Percentiles rank a stretch among this genome's conserved stretches.
These are phyloP conservation scores for Conringia planisiliqua DNA, from an alignment of 345 rosid genomes.

Conservation along the genomic window DNA sequence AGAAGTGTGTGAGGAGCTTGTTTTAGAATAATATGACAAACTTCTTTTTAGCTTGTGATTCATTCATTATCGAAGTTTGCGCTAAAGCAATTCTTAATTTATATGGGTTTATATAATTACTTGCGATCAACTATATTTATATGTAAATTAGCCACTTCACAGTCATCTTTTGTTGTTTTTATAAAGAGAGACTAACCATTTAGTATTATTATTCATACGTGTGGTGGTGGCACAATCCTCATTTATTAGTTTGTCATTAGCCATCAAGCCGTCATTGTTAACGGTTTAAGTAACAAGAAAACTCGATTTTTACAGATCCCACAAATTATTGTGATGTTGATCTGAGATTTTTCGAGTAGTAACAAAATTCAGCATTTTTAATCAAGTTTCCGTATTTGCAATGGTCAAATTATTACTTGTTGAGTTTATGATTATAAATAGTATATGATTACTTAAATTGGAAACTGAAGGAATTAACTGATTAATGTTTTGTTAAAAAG, in stretches of 20 bases:
- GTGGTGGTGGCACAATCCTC: neutral
- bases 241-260: neutral
- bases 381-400: neutral
- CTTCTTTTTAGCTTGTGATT: conserved; percentile 17
- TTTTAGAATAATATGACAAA: conserved; percentile 21
- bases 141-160: neutral
- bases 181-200: neutral
- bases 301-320: neutral
- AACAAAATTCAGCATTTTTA: neutral
- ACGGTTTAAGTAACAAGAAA: neutral
- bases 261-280: neutral
- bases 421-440: neutral
- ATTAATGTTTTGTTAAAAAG: neutral
- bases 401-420: neutral
- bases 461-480: neutral
- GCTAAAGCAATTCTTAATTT: conserved; percentile 1
- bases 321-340: neutral
- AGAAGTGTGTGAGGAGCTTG: conserved; percentile 4
- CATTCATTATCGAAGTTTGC: conserved; percentile 12
- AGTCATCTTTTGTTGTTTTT: neutral
- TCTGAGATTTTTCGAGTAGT: neutral
- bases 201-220: neutral
- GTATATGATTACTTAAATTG: neutral
- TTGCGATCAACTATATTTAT: neutral
- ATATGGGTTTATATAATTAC: neutral